Percentiles rank a stretch among this genome's conserved stretches.
phyloP scores from a whole-genome alignment of 441 rosid genomes.

The Aquilaria agallochum region DNA sequence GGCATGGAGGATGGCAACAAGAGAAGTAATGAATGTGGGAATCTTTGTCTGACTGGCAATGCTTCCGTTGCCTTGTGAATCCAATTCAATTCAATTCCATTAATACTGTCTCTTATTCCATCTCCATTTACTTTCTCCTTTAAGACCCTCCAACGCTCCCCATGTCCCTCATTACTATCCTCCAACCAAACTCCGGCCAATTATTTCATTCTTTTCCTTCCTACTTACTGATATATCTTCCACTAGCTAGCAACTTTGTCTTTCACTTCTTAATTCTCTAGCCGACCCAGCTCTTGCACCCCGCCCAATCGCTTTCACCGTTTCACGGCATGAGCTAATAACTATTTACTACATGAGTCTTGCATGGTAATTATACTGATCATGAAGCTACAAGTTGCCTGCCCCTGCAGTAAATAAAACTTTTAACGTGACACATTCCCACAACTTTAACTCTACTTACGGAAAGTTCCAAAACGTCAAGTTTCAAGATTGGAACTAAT shows the following conservation, averaged over 20 bases:
- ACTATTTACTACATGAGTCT: too few relatives aligned
- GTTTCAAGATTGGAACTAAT: too few relatives aligned
- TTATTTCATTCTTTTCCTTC: not conserved
- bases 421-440: too few relatives aligned
- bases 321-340: too few relatives aligned
- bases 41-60: conserved; percentile 33
- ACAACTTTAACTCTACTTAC: too few relatives aligned
- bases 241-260: not conserved
- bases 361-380: too few relatives aligned
- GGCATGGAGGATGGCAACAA: not conserved
- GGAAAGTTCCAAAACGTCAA: too few relatives aligned
- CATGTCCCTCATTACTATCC: conserved; percentile 15
- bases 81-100: conserved; percentile 7
- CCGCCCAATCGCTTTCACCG: too few relatives aligned
- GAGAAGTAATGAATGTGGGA: conserved; percentile 25
- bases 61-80: conserved; percentile 14
- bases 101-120: conserved; percentile 7
- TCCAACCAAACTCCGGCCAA: conserved; percentile 9
- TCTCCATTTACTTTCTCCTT: conserved; percentile 16
- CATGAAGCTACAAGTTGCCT: too few relatives aligned
- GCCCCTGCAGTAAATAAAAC: too few relatives aligned
- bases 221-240: too few relatives aligned
- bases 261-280: not conserved
- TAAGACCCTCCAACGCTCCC: conserved; percentile 22
- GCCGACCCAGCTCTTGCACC: not conserved